These are phyloP conservation scores for Clonostachys sp. DNA, from an alignment of 2,329 filamentous ascomycete genomes.

Conservation along the genomic window DNA sequence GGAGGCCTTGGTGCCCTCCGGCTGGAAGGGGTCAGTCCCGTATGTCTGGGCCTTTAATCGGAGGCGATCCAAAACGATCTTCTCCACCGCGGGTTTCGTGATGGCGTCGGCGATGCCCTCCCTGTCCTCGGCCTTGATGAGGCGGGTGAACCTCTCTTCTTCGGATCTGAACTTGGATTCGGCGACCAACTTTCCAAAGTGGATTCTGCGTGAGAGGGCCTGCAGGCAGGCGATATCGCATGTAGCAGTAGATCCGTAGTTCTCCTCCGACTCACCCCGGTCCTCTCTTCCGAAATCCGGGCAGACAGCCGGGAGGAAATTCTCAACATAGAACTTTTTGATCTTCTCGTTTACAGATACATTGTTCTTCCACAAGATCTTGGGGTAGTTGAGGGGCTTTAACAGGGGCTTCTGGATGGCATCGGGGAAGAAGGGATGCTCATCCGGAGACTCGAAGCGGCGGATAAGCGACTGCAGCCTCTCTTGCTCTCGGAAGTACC, in stretches of 20 bases:
- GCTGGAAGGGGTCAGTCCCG: slow-evolving; percentile 77
- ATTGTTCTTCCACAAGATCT: slow-evolving; percentile 80
- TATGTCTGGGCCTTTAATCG: slow-evolving; percentile 89
- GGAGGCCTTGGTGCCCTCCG: slow-evolving; percentile 45
- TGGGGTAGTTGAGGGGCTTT: slow-evolving; percentile 82
- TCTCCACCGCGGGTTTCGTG: slow-evolving; percentile 83
- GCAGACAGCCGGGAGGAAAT: slow-evolving; percentile 81
- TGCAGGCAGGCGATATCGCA: slow-evolving; percentile 89
- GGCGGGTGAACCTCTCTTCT: slow-evolving; percentile 69
- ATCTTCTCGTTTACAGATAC: slow-evolving; percentile 89
- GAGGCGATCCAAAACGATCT: slow-evolving; percentile 83
- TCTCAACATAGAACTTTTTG: slow-evolving; percentile 76
- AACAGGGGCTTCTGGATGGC: slow-evolving; percentile 77
- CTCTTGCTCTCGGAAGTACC: slow-evolving; percentile 88
- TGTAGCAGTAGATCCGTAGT: slow-evolving; percentile 90
- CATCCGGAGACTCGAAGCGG: slow-evolving; percentile 92
- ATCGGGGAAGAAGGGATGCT: slow-evolving; percentile 93
- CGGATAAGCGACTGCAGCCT: slow-evolving; percentile 87
- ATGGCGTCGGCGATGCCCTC: slow-evolving; percentile 84
- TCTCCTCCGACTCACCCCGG: slow-evolving; percentile 81
- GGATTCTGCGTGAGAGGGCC: slow-evolving; percentile 83
- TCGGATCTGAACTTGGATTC: slow-evolving; percentile 91
- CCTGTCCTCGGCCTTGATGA: slow-evolving; percentile 79
- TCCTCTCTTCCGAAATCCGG: slow-evolving; percentile 72
- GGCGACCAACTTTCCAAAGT: slow-evolving; percentile 98